A percentile compares a stretch with the other conserved stretches of the same genome.
Evolutionary conservation across 2,329 filamentous ascomycete species (phyloP).

Genomic region (Plenodomus tracheiphilus): DNA sequence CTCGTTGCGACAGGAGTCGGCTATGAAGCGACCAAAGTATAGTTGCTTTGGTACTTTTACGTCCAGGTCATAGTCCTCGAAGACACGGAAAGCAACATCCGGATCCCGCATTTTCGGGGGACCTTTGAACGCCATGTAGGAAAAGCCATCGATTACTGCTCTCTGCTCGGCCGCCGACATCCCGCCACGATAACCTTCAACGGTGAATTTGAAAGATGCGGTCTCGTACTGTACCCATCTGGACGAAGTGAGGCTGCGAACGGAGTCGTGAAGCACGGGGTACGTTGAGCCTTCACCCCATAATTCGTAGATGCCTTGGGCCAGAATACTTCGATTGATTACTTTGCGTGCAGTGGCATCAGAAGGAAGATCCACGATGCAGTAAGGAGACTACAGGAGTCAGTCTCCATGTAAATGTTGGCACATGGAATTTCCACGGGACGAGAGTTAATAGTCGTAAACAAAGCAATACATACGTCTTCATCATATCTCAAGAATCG

Average conservation of each 20-base stretch:
- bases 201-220: slow-evolving; percentile 76
- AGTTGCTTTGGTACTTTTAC: slow-evolving; percentile 59
- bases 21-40: slow-evolving; percentile 74
- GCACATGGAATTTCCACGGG: background rate
- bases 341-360: slow-evolving; percentile 68
- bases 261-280: slow-evolving; percentile 66
- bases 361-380: slow-evolving; percentile 68
- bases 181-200: slow-evolving; percentile 82
- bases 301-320: slow-evolving; percentile 82
- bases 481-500: slow-evolving; percentile 75
- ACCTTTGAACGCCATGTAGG: slow-evolving; percentile 76
- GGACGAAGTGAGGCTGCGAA: slow-evolving; percentile 61
- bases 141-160: slow-evolving; percentile 80
- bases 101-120: slow-evolving; percentile 71
- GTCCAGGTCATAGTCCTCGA: slow-evolving; percentile 74
- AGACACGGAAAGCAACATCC: slow-evolving; percentile 75
- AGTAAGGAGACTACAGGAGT: slow-evolving; percentile 77
- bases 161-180: slow-evolving; percentile 65
- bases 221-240: slow-evolving; percentile 69
- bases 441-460: too few species aligned
- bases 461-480: slow-evolving; percentile 62
- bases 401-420: slow-evolving; percentile 3
- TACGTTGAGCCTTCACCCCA: slow-evolving; percentile 77
- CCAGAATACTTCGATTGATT: slow-evolving; percentile 76
- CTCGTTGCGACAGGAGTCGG: slow-evolving; percentile 65